A percentile compares a stretch with the other conserved stretches of the same genome.
Evolutionary conservation across 805 yeast genomes (phyloP).

Genomic region (Saccharomycopsis sp.): DNA sequence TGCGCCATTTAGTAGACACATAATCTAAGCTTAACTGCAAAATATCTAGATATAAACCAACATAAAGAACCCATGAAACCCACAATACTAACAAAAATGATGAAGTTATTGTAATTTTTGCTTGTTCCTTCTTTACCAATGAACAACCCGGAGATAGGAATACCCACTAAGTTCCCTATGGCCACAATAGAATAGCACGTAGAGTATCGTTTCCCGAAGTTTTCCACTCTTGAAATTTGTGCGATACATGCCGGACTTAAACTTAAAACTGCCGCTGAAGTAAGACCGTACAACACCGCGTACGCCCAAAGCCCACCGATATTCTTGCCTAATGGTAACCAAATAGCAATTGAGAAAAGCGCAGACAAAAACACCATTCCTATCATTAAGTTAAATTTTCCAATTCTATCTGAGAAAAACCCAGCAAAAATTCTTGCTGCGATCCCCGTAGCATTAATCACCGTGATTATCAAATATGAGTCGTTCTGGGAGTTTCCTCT

Average conservation of each 20-base stretch:
- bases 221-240: constrained; percentile 47
- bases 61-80: constrained; percentile 33
- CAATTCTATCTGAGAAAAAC: constrained; percentile 32
- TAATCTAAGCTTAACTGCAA: constrained; percentile 28
- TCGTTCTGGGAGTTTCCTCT: constrained; percentile 36
- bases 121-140: constrained; percentile 30
- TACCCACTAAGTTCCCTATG: constrained; percentile 38
- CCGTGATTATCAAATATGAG: constrained; percentile 36
- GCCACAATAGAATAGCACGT: constrained; percentile 54
- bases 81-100: constrained; percentile 32
- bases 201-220: constrained; percentile 50
- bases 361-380: constrained; percentile 31
- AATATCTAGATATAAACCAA: constrained; percentile 39
- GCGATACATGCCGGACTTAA: constrained; percentile 55
- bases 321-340: constrained; percentile 38
- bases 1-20: neutral
- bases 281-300: constrained; percentile 45
- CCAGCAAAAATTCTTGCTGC: constrained; percentile 32
- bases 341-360: constrained; percentile 31
- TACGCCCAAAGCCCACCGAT: constrained; percentile 36
- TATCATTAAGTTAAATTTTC: constrained; percentile 43
- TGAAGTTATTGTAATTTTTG: constrained; percentile 31
- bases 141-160: constrained; percentile 46
- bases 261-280: constrained; percentile 49
- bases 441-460: constrained; percentile 32